Evolutionary conservation across 371 early-diverging fungal genomes (phyloP), one percentile per base, ranked within the genome.

Genomic region (Haplosporangium sp.): DNA sequence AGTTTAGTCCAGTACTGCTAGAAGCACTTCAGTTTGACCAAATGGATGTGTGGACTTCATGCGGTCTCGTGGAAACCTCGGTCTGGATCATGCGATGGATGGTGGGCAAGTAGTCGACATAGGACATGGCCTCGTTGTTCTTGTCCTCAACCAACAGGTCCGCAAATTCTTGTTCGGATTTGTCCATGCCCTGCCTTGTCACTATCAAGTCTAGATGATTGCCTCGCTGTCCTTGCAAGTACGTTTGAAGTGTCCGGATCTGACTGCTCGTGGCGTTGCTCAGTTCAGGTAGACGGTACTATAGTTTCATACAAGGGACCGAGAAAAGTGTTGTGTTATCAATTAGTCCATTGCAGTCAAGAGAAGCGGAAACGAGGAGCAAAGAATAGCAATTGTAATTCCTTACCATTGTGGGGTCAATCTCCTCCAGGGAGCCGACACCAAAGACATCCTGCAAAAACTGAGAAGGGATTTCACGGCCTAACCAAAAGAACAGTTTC

Each of bases 21-120:
- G n/a, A n/a, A n/a, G n/a, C n/a, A n/a, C n/a, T n/a, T n/a, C n/a
- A n/a, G n/a, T n/a, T n/a, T n/a, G n/a, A n/a, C 79, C 79, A 77
- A 21, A 76, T 20, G 6, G 59, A 43, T 7, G 71, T 65, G 18
- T 43, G 64, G 23, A 63, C 60, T 50, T 77, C 79, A 37, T 72
- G 67, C 1, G 67, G 57, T 29, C 67, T 56, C 6, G 61, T 53
- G 5, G 79, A 87, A 83, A 90, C 87, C 84, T 94, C 95, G 21
- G 72, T 85, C 80, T 95, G 94, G 60, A 94, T 93, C 81, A 91
- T 92, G 71, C 93, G 88, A 82, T 98, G 98, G 59, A 97, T 89
- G 51, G 87, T 81, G 64, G 94, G 94, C 36, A 98, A 83, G 72
- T 92, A 97, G 75, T 98, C 99, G 10, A 97, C 95, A 83, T 98